Conservation (phyloP, 306 rosid genomes). For the Hippophae rhamnoides region DNA sequence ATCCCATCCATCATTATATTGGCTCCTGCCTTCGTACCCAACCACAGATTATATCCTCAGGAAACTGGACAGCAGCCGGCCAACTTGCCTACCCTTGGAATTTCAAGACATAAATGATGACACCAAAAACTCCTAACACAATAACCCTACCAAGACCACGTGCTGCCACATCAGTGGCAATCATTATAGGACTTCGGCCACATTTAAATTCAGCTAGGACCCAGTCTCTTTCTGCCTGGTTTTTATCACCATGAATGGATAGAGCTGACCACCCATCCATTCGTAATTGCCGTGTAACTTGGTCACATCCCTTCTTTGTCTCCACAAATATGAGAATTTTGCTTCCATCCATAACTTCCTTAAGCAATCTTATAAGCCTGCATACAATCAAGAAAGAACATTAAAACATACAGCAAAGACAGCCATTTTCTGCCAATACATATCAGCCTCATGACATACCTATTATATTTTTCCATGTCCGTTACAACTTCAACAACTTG, state of each 20-base stretch:
- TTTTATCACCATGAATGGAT: conserved; percentile 97
- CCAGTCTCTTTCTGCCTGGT: conserved; percentile 95
- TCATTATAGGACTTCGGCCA: conserved; percentile 96
- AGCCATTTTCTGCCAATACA: background rate
- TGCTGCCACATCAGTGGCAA: conserved; percentile 99
- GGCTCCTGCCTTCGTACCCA: conserved; percentile 58
- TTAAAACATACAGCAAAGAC: conserved; percentile 16
- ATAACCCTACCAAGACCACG: conserved; percentile 99
- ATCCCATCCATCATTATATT: conserved; percentile 28
- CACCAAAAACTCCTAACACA: conserved; percentile 57
- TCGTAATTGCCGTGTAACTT: conserved; percentile 83
- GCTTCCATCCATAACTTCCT: conserved; percentile 64
- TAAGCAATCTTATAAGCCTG: conserved; percentile 78
- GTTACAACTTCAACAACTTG: conserved; percentile 77
- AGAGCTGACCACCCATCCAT: conserved; percentile 98
- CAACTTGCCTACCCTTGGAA: conserved; percentile 49
- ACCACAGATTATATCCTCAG: conserved; percentile 72
- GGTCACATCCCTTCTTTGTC: conserved; percentile 91
- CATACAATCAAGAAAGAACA: conserved; percentile 18
- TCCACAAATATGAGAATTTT: conserved; percentile 79
- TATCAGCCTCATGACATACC: conserved; percentile 39
- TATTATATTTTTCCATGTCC: conserved; percentile 72
- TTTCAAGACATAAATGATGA: conserved; percentile 37
- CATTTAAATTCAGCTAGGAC: conserved; percentile 95
- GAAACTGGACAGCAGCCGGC: conserved; percentile 99